Base-by-base conservation (phyloP, 768 basidiomycete species). In the Termitomyces bulborhizus region DNA sequence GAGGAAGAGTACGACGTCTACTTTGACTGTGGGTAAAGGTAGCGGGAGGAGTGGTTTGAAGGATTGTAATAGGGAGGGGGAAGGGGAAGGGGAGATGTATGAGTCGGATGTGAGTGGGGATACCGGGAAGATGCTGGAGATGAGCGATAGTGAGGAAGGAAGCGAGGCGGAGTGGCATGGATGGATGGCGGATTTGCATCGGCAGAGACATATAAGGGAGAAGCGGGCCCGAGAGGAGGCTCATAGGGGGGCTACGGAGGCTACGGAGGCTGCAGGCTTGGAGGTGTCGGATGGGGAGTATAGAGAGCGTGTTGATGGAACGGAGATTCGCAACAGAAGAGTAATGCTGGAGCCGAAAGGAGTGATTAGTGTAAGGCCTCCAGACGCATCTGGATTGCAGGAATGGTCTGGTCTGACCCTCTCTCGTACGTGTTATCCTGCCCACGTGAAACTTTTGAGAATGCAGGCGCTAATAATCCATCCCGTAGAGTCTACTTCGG, bases 151-250 rank as follows among this genome's bases (percentile, higher is more conserved):
- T 31, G 76, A 73, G 4, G 73, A 77, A 26, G 78, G 74, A 24
- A 76, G 75, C 60, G 86, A 86, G 64, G 69, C 71, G 21, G 86
- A 88, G 63, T 88, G 86, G 86, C 72, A 79, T 4, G 82, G 80
- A 1, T 88, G 86, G 86, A 71, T 76, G 63, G 77, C 77, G 4
- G 85, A 85, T 69, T 53, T 86, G 43, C 69, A 74, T 6, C 61
- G 73, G 2, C 71, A 73, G 39, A 63, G 68, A 15, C 56, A 56
- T 42, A 58, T 62, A 13, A 60, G 64, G 53, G 64, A 61, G 13
- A 57, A 65, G 31, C 46, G 47, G 32, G 51, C 52, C 16, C 29
- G 24, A 2, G 57, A 63, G 43, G 61, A 56, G 45, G 59, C 55
- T 27, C 37, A 40, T 26, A 18, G 13, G 47, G 21, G 44, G 18